Percentiles rank a stretch among this genome's conserved stretches.
phyloP scores from a whole-genome alignment of 2,329 filamentous ascomycete species.

The Camptophora hylomeconis region DNA sequence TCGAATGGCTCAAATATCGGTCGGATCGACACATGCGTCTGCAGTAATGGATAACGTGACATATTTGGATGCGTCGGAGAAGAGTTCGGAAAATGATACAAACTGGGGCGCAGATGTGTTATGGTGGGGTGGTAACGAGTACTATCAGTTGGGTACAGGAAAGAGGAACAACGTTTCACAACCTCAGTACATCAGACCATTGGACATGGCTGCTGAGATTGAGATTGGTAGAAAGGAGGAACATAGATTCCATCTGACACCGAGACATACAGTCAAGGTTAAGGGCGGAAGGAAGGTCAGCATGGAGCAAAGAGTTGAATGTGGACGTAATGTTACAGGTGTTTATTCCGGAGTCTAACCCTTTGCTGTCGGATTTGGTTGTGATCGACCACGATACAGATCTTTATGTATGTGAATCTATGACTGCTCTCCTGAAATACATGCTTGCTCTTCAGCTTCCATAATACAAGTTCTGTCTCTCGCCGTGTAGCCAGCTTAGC shows the following conservation, averaged over 20 bases:
- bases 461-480: no score
- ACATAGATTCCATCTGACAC: slow-evolving; percentile 70
- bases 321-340: slow-evolving; percentile 67
- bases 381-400: no score
- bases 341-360: slow-evolving; percentile 57
- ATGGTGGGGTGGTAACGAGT: slow-evolving; percentile 92
- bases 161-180: slow-evolving; percentile 67
- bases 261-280: slow-evolving; percentile 55
- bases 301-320: slow-evolving; percentile 79
- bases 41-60: slow-evolving; percentile 76
- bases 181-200: slow-evolving; percentile 65
- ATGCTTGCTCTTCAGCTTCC: no score
- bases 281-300: slow-evolving; percentile 53
- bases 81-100: slow-evolving; percentile 51
- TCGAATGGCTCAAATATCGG: slow-evolving; percentile 56
- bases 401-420: no score
- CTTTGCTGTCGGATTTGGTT: background rate
- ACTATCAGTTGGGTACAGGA: slow-evolving; percentile 84
- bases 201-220: slow-evolving; percentile 53
- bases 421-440: no score
- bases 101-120: slow-evolving; percentile 83
- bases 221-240: slow-evolving; percentile 51
- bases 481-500: no score
- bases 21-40: slow-evolving; percentile 68
- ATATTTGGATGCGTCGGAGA: slow-evolving; percentile 42